Evolutionary conservation across 352 stramenopile genomes (phyloP), one percentile per base, ranked within the genome.

Genomic region (Elongisporangium senticosum): DNA sequence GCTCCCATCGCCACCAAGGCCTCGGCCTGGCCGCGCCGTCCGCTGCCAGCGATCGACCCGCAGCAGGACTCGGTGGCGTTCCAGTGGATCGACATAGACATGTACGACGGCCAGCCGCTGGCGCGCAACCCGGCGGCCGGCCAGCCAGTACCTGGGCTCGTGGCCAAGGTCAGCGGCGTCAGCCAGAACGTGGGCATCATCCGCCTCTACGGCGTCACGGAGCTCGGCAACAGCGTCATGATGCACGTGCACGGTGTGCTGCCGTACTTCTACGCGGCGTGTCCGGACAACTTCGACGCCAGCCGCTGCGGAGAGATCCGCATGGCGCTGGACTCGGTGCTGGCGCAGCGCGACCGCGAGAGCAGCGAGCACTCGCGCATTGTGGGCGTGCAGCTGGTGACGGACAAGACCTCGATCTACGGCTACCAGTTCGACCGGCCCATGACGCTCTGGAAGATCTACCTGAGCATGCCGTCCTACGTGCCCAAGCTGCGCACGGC

Each of bases 61-160:
- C 28, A 22, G 10, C 48, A 55, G 48, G 70, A 83, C 51, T 61
- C 67, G 13, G 53, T 92, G 40, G 65, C 77, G 6, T 92, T 99
- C 59, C 96, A 99, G 76, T 99, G 97, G 96, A 90, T 99, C 52
- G 97, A 99, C 67, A 98, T 99, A 57, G 97, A 99, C 74, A 98
- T 99, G 88, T 97, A 98, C 52, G 81, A 95, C 19, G 96, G 95
- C 2, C 56, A 80, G 28, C 90, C 95, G 13, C 78, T 99, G 10
- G 28, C 68, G 0, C 55, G 63, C 20, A 98, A 98, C 72, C 94
- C 96, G 7, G 95, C 93, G 58, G 75, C 72, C 19, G 76, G 74
- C 21, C 66, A 87, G 33, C 62, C 58, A 0, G 79, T 93, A 11
- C 82, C 83, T 0, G 73, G 71, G 0, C 64, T 79, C 58, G 83